These are phyloP conservation scores for Cyclocybe aegerita DNA, from an alignment of 768 basidiomycete species.

Conservation along the genomic window DNA sequence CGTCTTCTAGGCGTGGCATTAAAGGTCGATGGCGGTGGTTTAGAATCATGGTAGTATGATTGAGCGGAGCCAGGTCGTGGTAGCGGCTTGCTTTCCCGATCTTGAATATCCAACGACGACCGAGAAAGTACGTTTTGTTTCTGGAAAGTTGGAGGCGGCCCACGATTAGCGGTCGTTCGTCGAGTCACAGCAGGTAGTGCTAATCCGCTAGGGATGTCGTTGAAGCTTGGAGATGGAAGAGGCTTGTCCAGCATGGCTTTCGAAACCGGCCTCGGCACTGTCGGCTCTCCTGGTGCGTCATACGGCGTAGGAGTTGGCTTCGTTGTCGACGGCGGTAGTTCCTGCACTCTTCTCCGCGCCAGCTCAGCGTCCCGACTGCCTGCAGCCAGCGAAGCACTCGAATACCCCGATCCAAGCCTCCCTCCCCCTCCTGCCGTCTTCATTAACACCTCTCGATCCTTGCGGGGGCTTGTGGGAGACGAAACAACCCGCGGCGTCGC, in stretches of 20 bases:
- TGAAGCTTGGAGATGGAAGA: constrained; percentile 19
- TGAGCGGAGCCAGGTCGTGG: constrained; percentile 17
- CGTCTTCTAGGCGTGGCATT: constrained; percentile 14
- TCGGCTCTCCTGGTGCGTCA: constrained; percentile 1
- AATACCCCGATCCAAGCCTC: constrained; percentile 1
- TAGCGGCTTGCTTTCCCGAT: constrained; percentile 18
- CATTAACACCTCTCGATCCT: constrained; percentile 14
- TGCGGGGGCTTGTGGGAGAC: constrained; percentile 31
- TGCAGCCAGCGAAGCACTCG: constrained; percentile 16
- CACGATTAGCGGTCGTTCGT: constrained; percentile 11
- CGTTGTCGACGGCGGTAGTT: constrained; percentile 2
- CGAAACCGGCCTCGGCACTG: constrained; percentile 13
- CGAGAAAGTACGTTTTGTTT: constrained; percentile 12
- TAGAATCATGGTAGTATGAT: constrained; percentile 8
- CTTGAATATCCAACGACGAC: constrained; percentile 16
- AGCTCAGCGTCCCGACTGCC: constrained; percentile 15
- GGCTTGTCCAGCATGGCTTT: constrained; percentile 25
- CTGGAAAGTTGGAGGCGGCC: constrained; percentile 14
- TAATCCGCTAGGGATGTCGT: constrained; percentile 12
- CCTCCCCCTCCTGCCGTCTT: constrained; percentile 12
- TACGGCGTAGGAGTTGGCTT: neutral
- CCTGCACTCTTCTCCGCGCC: constrained; percentile 7
- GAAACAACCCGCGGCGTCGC: constrained; percentile 32
- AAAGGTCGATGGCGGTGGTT: constrained; percentile 7
- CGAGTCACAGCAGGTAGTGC: constrained; percentile 8